A percentile compares a stretch with the other conserved stretches of the same genome.
Evolutionary conservation across 2,329 filamentous ascomycete species (phyloP).

Genomic region (Thermomyces lanuginosus): DNA sequence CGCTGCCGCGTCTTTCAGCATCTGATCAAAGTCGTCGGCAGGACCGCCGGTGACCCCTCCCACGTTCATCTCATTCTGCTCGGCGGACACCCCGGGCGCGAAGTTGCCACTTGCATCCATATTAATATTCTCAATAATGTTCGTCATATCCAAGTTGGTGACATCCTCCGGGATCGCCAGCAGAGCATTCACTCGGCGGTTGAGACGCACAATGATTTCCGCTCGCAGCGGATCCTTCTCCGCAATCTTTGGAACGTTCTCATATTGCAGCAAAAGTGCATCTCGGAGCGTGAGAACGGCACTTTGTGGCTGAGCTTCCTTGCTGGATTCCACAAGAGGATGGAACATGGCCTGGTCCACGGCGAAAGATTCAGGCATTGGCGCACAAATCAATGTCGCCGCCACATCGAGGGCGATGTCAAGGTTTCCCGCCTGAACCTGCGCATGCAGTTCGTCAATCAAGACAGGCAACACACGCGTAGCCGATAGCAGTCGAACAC

Average conservation of each 20-base stretch:
- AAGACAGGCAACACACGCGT: conserved; percentile 21
- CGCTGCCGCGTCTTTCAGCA: conserved; percentile 24
- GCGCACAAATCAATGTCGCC: conserved; percentile 27
- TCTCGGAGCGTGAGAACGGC: conserved; percentile 26
- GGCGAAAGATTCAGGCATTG: conserved; percentile 24
- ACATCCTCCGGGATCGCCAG: conserved; percentile 23
- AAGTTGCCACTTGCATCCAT: conserved; percentile 19
- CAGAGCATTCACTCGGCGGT: conserved; percentile 28
- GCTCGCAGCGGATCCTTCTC: conserved; percentile 30
- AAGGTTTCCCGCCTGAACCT: conserved; percentile 24
- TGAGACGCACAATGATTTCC: conserved; percentile 29
- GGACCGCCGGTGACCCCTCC: conserved; percentile 8
- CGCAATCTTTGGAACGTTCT: conserved; percentile 23
- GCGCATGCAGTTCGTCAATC: conserved; percentile 28
- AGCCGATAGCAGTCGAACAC: conserved; percentile 26
- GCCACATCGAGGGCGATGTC: conserved; percentile 29
- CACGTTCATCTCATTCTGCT: conserved; percentile 18
- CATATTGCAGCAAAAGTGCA: conserved; percentile 22
- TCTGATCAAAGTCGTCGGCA: conserved; percentile 20
- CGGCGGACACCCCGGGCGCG: conserved; percentile 4
- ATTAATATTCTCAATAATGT: conserved; percentile 28
- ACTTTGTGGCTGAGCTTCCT: conserved; percentile 18
- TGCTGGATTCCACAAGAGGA: conserved; percentile 16
- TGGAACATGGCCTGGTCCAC: conserved; percentile 22
- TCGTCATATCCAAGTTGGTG: conserved; percentile 25